phyloP scores from a whole-genome alignment of 371 early-diverging fungal genomes.

The Lichtheimia ramosa region DNA sequence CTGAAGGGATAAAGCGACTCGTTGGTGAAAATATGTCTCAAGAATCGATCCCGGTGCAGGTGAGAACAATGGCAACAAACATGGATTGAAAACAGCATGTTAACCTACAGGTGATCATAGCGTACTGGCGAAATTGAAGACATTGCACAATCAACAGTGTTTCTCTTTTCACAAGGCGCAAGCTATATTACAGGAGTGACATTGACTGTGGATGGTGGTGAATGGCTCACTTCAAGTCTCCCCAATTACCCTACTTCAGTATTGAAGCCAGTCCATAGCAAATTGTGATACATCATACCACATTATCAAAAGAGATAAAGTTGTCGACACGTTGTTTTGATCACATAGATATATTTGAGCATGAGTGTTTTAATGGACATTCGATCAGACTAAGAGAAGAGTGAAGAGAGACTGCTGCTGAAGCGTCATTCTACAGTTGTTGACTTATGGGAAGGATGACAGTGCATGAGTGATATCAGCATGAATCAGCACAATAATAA shows the following conservation, averaged over 20 bases:
- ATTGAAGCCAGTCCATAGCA: conserved; percentile 10
- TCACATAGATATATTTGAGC: too few relatives aligned
- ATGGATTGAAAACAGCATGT: too few relatives aligned
- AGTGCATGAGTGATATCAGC: too few relatives aligned
- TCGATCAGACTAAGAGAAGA: too few relatives aligned
- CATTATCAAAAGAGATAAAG: too few relatives aligned
- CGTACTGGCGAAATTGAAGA: conserved; percentile 62
- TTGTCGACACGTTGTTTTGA: too few relatives aligned
- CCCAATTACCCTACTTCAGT: conserved; percentile 20
- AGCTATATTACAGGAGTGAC: conserved; percentile 60
- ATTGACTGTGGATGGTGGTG: conserved; percentile 67
- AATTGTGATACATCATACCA: neutral
- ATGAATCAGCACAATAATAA: too few relatives aligned
- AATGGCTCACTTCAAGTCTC: conserved; percentile 42
- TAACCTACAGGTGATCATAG: conserved; percentile 10
- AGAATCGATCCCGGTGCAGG: conserved; percentile 29
- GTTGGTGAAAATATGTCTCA: conserved; percentile 19
- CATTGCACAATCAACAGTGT: conserved; percentile 74
- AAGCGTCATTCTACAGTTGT: too few relatives aligned
- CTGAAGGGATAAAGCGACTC: conserved; percentile 6
- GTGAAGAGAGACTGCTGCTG: too few relatives aligned
- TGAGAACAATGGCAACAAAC: conserved; percentile 44
- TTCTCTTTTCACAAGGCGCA: conserved; percentile 67
- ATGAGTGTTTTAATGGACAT: too few relatives aligned
- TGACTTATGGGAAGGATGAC: too few relatives aligned